Evolutionary conservation across 768 basidiomycete genomes (phyloP).

Genomic region (Amanita rubescens): DNA sequence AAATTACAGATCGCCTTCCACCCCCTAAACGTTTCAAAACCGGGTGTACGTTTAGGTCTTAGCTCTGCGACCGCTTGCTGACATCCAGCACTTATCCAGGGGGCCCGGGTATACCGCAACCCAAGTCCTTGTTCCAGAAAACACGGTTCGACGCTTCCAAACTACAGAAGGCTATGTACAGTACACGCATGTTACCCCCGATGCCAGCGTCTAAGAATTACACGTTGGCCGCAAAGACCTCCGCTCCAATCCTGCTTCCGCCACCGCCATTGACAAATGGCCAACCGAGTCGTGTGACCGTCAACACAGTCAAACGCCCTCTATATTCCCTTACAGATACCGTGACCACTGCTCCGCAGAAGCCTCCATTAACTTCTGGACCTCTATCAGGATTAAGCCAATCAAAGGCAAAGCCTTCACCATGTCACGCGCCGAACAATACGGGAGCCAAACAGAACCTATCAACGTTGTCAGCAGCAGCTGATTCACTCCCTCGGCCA

Average conservation of each 20-base stretch:
- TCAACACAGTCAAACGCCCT: slow-evolving; percentile 41
- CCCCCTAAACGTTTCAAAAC: slow-evolving; percentile 53
- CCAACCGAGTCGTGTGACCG: slow-evolving; percentile 39
- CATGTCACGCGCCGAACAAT: slow-evolving; percentile 10
- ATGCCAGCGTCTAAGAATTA: slow-evolving; percentile 38
- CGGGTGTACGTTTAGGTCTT: slow-evolving; percentile 12
- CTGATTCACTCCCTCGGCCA: slow-evolving; percentile 28
- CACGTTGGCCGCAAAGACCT: slow-evolving; percentile 33
- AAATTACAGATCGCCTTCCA: slow-evolving; percentile 63
- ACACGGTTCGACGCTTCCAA: slow-evolving; percentile 64
- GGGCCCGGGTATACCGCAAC: slow-evolving; percentile 27
- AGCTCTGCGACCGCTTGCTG: not conserved
- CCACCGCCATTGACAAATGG: slow-evolving; percentile 23
- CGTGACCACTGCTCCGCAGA: not conserved
- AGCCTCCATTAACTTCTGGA: not conserved
- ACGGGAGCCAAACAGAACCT: slow-evolving; percentile 4
- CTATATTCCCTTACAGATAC: slow-evolving; percentile 12
- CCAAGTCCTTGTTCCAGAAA: slow-evolving; percentile 74
- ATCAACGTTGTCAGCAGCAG: slow-evolving; percentile 9
- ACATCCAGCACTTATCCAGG: not conserved
- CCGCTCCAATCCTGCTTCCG: slow-evolving; percentile 26
- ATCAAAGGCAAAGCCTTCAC: slow-evolving; percentile 12
- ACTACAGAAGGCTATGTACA: slow-evolving; percentile 55
- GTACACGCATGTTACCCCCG: slow-evolving; percentile 45
- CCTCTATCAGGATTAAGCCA: slow-evolving; percentile 1